Conservation (phyloP, 805 yeast genomes). For the Saitoella complicata region DNA sequence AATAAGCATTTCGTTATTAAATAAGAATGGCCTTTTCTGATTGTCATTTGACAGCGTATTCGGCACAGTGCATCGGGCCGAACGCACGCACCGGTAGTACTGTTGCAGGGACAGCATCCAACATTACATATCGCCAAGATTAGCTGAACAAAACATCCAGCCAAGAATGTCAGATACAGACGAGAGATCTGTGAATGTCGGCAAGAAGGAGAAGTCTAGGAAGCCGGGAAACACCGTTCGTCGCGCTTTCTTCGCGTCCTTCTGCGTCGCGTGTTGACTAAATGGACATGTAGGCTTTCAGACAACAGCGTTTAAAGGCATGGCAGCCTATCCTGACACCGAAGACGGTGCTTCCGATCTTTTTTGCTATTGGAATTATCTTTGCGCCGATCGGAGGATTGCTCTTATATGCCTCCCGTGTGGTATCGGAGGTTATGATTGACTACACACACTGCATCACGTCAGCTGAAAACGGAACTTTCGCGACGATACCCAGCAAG, state of each 20-base stretch:
- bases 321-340: constrained; percentile 88
- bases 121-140: no score
- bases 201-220: neutral
- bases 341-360: constrained; percentile 70
- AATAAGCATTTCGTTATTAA: no score
- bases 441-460: constrained; percentile 59
- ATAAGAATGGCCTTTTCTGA: no score
- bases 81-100: no score
- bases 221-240: neutral
- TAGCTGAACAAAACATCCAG: neutral
- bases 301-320: constrained; percentile 45
- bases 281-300: constrained; percentile 17
- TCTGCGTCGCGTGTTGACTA: neutral
- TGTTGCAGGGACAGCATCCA: no score
- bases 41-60: no score
- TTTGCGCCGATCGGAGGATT: constrained; percentile 89
- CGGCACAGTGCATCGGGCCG: no score
- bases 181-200: neutral
- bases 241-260: neutral
- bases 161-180: neutral
- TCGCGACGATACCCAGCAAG: neutral
- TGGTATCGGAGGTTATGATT: constrained; percentile 57
- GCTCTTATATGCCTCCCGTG: constrained; percentile 50
- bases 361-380: constrained; percentile 55
- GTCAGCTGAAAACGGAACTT: constrained; percentile 23